A percentile compares a stretch with the other conserved stretches of the same genome.
phyloP scores from a whole-genome alignment of 2,329 filamentous ascomycete genomes.

The Arthroderma sp. region DNA sequence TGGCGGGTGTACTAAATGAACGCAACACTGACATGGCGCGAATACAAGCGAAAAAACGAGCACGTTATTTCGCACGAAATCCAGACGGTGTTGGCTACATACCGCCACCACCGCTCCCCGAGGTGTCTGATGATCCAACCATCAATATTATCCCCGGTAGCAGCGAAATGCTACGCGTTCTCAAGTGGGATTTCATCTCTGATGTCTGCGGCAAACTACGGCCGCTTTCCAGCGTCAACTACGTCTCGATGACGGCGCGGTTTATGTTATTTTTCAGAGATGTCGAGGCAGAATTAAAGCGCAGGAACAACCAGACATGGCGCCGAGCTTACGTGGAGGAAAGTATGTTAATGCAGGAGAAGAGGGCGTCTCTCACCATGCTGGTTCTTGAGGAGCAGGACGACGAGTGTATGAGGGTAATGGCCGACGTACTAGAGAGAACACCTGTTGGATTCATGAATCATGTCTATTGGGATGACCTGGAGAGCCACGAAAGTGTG shows the following conservation, averaged over 20 bases:
- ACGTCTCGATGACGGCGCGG: constrained; percentile 15
- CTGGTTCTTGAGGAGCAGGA: constrained; percentile 16
- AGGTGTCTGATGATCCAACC: too few species aligned
- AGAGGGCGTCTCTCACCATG: constrained; percentile 14
- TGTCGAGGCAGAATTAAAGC: constrained; percentile 19
- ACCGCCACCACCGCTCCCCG: too few species aligned
- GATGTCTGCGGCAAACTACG: constrained; percentile 17
- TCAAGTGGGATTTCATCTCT: constrained; percentile 14
- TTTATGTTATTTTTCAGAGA: constrained; percentile 16
- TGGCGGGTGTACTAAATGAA: background rate
- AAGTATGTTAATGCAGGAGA: constrained; percentile 18
- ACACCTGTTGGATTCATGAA: constrained; percentile 14
- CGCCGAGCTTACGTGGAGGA: constrained; percentile 7
- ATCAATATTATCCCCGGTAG: too few species aligned
- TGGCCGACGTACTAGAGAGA: background rate
- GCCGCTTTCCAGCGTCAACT: constrained; percentile 25
- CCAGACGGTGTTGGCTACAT: too few species aligned
- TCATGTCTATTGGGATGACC: constrained; percentile 24
- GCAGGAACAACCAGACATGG: constrained; percentile 17
- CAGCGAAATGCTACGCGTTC: constrained; percentile 12
- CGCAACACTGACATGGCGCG: too few species aligned
- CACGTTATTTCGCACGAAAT: too few species aligned
- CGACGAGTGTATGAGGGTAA: constrained; percentile 18
- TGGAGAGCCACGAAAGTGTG: constrained; percentile 4
- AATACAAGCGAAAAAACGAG: too few species aligned